Conservation (phyloP, 176 grass and related monocot genomes). For the Zoysia pacifica region DNA sequence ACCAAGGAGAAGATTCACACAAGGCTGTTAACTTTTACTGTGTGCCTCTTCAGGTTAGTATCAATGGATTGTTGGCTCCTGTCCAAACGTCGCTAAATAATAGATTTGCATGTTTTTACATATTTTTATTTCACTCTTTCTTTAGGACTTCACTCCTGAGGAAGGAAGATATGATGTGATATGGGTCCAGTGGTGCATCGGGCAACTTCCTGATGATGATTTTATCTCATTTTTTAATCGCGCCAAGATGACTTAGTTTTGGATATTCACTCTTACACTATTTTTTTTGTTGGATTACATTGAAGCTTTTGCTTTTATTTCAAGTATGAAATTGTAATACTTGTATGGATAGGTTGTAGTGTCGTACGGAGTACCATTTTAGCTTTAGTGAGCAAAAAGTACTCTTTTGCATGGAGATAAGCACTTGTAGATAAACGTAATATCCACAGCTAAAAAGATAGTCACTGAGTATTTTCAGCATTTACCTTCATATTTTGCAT, state of each 20-base stretch:
- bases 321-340: not conserved
- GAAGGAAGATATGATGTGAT: slow-evolving; percentile 95
- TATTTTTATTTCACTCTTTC: slow-evolving; percentile 23
- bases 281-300: slow-evolving; percentile 22
- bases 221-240: slow-evolving; percentile 95
- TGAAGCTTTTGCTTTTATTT: slow-evolving; percentile 10
- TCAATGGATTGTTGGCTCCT: not conserved
- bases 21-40: slow-evolving; percentile 89
- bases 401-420: not conserved
- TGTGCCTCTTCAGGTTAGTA: slow-evolving; percentile 81
- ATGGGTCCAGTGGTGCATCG: slow-evolving; percentile 99
- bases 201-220: slow-evolving; percentile 95
- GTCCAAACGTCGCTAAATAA: not conserved
- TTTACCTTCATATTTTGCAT: not conserved
- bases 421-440: not conserved
- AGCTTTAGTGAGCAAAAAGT: not conserved
- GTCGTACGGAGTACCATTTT: slow-evolving; percentile 6
- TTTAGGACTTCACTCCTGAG: slow-evolving; percentile 87
- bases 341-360: not conserved
- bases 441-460: not conserved
- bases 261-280: slow-evolving; percentile 12
- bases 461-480: not conserved
- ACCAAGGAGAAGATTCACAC: slow-evolving; percentile 51
- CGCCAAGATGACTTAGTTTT: slow-evolving; percentile 58
- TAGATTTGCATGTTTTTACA: not conserved